phyloP scores from a whole-genome alignment of 768 basidiomycete genomes.

The Termitomyces sp. region DNA sequence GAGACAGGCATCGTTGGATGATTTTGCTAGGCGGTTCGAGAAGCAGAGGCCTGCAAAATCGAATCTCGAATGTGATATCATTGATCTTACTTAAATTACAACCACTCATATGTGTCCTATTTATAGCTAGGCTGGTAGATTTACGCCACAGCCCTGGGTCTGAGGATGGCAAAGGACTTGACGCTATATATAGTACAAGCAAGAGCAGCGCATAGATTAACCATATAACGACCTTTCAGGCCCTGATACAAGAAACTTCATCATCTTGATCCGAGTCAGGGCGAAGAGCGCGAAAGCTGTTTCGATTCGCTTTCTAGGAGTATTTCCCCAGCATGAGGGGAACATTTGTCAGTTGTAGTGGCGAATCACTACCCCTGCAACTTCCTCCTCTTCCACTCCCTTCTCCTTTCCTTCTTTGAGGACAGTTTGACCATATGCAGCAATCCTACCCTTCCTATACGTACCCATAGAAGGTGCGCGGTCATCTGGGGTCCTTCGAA shows the following conservation, averaged over 20 bases:
- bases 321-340: no score
- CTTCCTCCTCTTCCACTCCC: constrained; percentile 44
- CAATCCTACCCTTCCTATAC: constrained; percentile 39
- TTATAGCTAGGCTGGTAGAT: no score
- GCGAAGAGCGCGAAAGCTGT: no score
- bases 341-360: constrained; percentile 39
- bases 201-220: not conserved
- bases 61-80: constrained; percentile 2
- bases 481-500: constrained; percentile 30
- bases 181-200: not conserved
- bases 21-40: not conserved
- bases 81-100: constrained; percentile 17
- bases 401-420: constrained; percentile 31
- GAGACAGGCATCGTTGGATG: constrained; percentile 10
- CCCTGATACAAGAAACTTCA: not conserved
- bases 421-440: constrained; percentile 39
- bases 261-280: no score
- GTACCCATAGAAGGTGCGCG: constrained; percentile 40
- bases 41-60: not conserved
- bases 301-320: no score
- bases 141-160: no score
- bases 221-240: not conserved
- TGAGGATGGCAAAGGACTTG: no score
- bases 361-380: constrained; percentile 44
- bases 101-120: no score